Conservation (phyloP, 2,329 filamentous ascomycete genomes). For the Pestalotiopsis fici region DNA sequence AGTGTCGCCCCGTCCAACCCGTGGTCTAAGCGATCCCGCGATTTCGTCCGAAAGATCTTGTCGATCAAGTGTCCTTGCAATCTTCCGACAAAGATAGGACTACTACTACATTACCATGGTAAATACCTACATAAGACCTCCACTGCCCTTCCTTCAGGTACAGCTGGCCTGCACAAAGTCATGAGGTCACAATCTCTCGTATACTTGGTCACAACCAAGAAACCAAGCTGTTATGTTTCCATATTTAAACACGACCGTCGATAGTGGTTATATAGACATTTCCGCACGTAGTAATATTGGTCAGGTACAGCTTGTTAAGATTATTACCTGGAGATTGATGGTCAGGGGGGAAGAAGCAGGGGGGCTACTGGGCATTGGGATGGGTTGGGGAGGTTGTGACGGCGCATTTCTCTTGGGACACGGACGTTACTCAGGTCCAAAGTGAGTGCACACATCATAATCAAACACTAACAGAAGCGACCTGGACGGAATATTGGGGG, state of each 20-base stretch:
- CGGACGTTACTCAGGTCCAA: background rate
- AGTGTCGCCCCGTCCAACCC: background rate
- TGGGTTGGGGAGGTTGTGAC: background rate
- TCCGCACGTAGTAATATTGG: background rate
- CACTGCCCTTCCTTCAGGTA: too few relatives aligned
- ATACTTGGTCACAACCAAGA: background rate
- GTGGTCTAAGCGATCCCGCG: constrained; percentile 3
- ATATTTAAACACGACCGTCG: constrained; percentile 1
- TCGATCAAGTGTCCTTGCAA: background rate
- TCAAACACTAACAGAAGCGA: background rate
- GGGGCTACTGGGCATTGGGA: background rate
- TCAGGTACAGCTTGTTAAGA: constrained; percentile 5
- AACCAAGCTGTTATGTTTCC: background rate
- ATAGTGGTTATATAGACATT: background rate
- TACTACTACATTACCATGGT: background rate
- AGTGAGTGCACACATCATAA: background rate
- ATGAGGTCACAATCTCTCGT: constrained; percentile 3
- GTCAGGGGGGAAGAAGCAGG: background rate
- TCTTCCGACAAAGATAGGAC: background rate
- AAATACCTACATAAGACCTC: background rate
- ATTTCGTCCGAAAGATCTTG: constrained; percentile 6
- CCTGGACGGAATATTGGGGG: background rate
- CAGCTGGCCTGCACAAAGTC: background rate
- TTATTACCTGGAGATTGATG: constrained; percentile 5
- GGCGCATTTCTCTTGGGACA: background rate